Evolutionary conservation across 371 early-diverging fungal genomes (phyloP).

Genomic region (Mortierella sp.): DNA sequence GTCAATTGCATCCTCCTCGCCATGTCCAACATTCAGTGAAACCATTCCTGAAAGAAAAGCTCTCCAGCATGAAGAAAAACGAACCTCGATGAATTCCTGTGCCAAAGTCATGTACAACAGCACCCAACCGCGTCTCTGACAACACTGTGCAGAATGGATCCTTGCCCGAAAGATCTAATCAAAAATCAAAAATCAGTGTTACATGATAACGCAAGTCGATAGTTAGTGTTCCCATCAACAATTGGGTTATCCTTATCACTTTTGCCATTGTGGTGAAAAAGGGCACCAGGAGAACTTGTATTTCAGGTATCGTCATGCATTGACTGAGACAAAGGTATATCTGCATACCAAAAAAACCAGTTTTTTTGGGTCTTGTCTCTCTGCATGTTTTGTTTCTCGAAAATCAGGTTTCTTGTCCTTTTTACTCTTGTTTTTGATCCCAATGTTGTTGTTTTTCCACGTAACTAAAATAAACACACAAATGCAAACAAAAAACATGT

Average conservation of each 20-base stretch:
- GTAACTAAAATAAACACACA: not conserved
- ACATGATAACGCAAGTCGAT: not conserved
- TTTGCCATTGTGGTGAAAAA: too few species aligned
- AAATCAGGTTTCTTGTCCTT: not conserved
- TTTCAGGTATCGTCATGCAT: not conserved
- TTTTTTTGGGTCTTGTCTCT: not conserved
- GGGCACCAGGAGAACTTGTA: too few species aligned
- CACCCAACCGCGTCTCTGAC: constrained; percentile 81
- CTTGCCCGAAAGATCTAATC: constrained; percentile 79
- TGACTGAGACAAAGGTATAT: too few species aligned
- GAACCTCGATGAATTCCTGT: constrained; percentile 83
- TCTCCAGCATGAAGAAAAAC: not conserved
- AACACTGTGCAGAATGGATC: constrained; percentile 90
- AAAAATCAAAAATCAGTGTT: not conserved
- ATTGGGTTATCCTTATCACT: too few species aligned
- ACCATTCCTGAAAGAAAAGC: not conserved
- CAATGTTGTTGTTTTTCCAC: not conserved
- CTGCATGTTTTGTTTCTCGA: not conserved
- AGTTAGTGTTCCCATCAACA: not conserved
- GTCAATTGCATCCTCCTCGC: not conserved
- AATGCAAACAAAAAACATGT: not conserved
- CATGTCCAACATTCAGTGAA: too few species aligned
- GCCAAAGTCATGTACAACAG: constrained; percentile 82
- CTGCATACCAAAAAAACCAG: not conserved
- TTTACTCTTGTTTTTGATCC: not conserved